Base-by-base conservation (phyloP, 139 green algal species). In the Desmodesmus armatus region DNA sequence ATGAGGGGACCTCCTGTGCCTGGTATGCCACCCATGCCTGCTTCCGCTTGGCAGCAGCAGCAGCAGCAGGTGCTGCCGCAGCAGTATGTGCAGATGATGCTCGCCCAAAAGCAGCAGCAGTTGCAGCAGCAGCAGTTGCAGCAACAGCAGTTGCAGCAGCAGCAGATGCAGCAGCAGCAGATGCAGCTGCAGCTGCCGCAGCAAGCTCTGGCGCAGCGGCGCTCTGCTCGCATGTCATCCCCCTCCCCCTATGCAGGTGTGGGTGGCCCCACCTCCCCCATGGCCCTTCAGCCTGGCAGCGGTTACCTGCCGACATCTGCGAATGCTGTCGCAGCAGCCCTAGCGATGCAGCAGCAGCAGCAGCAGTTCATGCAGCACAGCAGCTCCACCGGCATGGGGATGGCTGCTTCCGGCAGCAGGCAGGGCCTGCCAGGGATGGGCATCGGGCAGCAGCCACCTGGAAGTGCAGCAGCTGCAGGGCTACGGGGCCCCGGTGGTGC, bases 101-200 rank as follows among this genome's bases (percentile, higher is more conserved):
- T n/a, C n/a, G n/a, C n/a, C 17, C 67, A 75, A 37, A 35, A 75
- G 15, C 5, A n/a, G n/a, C n/a, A 40, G 71, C 71, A 79, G 37
- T n/a, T n/a, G n/a, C 37, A 53, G 35, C 67, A n/a, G 76, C 76
- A 73, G 55, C 47, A 60, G 53, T 25, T 51, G 19, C 31, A 53
- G 49, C 53, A 67, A 17, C 76, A 82, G 76, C 55, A 58, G 23
- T 37, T 60, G 55, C 76, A 82, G 60, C 76, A 82, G 55, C 76
- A 82, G 74, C 33, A 63, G 9, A 25, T 35, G 69, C 69, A 58
- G 39, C 69, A 77, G 69, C 39, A 53, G 39, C 39, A 53, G 49
- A 39, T 39, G 55, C 66, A 15, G 66, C 66, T 33, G 66, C 63
- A 44, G 63, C 63, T 31, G 63, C 63, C 25, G n/a, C n/a, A n/a